phyloP scores from a whole-genome alignment of 208 protist genomes.

The Trypanosoma platydactyli region DNA sequence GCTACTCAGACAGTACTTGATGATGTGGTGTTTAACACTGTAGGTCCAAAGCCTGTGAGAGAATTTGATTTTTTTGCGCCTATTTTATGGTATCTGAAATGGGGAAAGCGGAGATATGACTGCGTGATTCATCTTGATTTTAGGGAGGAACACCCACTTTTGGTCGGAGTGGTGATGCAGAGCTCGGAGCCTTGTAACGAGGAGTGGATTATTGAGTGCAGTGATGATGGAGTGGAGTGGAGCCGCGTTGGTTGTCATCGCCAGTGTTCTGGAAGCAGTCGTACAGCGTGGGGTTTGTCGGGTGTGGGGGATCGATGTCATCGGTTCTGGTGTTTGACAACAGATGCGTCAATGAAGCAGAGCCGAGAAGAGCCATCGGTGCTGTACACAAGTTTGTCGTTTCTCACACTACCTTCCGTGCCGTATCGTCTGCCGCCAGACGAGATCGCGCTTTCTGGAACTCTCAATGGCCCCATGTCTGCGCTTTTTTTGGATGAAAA shows the following conservation, averaged over 20 bases:
- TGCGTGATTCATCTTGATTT: constrained; percentile 34
- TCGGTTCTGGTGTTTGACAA: constrained; percentile 40
- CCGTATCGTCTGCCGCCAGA: constrained; percentile 13
- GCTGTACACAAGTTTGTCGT: constrained; percentile 27
- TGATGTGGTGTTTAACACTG: not conserved
- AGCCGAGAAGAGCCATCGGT: constrained; percentile 3
- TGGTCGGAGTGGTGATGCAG: constrained; percentile 25
- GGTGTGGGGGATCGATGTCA: constrained; percentile 25
- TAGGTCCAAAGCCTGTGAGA: constrained; percentile 16
- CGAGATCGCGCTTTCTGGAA: constrained; percentile 27
- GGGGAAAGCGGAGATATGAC: constrained; percentile 27
- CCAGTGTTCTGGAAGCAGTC: constrained; percentile 25
- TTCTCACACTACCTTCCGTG: constrained; percentile 25
- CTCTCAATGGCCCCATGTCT: constrained; percentile 27
- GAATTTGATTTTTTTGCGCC: constrained; percentile 30
- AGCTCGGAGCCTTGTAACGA: constrained; percentile 29
- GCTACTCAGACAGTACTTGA: constrained; percentile 14
- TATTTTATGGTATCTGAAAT: constrained; percentile 31
- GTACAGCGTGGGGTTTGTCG: constrained; percentile 25
- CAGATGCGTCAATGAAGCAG: not conserved
- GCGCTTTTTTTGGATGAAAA: constrained; percentile 27
- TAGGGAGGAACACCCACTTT: constrained; percentile 26
- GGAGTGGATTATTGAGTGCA: constrained; percentile 38
- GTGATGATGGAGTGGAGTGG: constrained; percentile 44
- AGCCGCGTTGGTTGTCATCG: constrained; percentile 24